These are phyloP conservation scores for Mixia osmundae DNA, from an alignment of 1,284 basidiomycete genomes.

Conservation along the genomic window DNA sequence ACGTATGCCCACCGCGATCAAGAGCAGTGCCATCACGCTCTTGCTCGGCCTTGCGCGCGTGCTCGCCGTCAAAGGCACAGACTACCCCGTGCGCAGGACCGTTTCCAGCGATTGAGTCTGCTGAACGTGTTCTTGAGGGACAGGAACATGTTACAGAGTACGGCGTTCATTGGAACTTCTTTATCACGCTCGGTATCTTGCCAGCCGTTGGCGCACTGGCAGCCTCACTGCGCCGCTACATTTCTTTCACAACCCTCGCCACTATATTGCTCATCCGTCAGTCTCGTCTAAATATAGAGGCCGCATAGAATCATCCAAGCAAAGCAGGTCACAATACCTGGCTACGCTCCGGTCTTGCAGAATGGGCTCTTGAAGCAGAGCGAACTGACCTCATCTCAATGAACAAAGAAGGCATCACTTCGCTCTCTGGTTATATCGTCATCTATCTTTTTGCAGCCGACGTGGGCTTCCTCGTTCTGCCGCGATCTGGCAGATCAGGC, in stretches of 20 bases:
- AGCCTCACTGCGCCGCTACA: conserved; percentile 34
- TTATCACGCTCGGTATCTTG: conserved; percentile 67
- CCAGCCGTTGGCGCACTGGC: conserved; percentile 49
- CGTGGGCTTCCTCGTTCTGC: conserved; percentile 49
- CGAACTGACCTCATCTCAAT: conserved; percentile 41
- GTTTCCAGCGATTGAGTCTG: background rate
- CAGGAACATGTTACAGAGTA: conserved; percentile 94
- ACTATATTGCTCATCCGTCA: conserved; percentile 39
- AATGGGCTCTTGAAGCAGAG: conserved; percentile 39
- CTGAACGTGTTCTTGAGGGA: background rate
- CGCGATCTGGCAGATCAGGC: conserved; percentile 18
- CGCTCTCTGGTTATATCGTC: conserved; percentile 63
- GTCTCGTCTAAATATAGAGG: conserved; percentile 16
- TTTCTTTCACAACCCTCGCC: conserved; percentile 41
- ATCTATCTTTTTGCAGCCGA: conserved; percentile 71
- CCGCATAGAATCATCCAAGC: background rate
- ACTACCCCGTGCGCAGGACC: conserved; percentile 50
- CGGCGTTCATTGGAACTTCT: conserved; percentile 97
- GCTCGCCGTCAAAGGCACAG: conserved; percentile 67
- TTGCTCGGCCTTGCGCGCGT: conserved; percentile 53
- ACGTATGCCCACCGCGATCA: conserved; percentile 19
- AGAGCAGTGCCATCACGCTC: conserved; percentile 45
- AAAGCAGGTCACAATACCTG: conserved; percentile 40
- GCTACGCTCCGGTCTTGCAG: conserved; percentile 34
- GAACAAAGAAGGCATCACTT: conserved; percentile 81